phyloP scores from a whole-genome alignment of 352 stramenopile genomes.

The Heterotrichella gracilis region DNA sequence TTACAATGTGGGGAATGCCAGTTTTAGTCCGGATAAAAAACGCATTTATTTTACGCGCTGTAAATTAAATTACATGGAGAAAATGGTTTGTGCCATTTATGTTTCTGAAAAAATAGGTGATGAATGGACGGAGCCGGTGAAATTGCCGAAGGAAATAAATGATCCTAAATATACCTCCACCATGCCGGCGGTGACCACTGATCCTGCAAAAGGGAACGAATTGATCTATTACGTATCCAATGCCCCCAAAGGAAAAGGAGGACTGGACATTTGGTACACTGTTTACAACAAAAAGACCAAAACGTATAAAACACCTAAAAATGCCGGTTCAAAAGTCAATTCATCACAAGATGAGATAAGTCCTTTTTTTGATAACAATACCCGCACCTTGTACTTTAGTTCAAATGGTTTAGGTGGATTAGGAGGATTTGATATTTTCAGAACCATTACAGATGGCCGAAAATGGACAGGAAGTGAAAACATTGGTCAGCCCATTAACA shows the following conservation, averaged over 20 bases:
- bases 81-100: neutral
- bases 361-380: neutral
- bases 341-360: neutral
- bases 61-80: neutral
- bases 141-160: neutral
- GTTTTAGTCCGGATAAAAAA: conserved; percentile 3
- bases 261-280: neutral
- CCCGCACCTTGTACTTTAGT: neutral
- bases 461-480: neutral
- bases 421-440: neutral
- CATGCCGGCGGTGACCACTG: neutral
- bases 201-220: neutral
- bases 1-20: neutral
- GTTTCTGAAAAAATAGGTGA: neutral
- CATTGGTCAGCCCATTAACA: neutral
- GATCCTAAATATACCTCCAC: neutral
- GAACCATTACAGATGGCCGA: neutral
- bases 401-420: neutral
- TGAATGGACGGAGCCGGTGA: neutral
- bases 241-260: neutral
- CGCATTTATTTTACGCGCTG: neutral
- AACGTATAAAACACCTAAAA: neutral
- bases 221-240: neutral
- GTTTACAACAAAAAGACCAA: neutral
- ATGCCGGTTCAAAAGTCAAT: neutral